Base-by-base conservation (phyloP, 192 early-diverging fungal species). In the Coemansia sp. region DNA sequence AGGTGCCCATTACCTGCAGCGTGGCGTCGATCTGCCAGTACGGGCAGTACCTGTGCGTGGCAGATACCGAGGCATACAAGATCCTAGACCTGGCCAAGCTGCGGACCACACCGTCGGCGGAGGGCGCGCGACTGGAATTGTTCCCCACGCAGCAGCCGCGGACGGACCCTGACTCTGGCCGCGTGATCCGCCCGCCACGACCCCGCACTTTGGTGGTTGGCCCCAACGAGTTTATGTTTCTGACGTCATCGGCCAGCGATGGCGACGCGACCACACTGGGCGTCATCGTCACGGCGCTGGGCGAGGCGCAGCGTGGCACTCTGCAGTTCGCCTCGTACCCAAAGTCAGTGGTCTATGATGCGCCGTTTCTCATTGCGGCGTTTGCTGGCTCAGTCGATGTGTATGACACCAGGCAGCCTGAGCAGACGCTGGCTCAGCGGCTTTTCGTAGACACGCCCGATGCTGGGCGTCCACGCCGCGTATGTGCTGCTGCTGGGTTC, bases 291-390 rank as follows among this genome's bases (percentile, higher is more conserved):
- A 79, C 82, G 13, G 77, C 82, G 12, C 34, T 70, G 66, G 82
- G 82, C 65, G 82, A 85, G 75, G 82, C 82, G 3, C 55, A 60
- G 60, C 82, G 82, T 11, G 82, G 77, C 60, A 85, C 82, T 16
- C 54, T 85, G 47, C 82, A 85, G 77, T 85, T 85, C 46, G 10
- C 82, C 0, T 40, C 82, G 24, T 85, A 79, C 57, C 82, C 82
- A 43, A 68, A 67, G 40, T 67, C 77, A 0, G 55, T 85, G 8
- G 60, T 71, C 11, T 85, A 85, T 75, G 78, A 79, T 36, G 82
- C 76, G 40, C 82, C 82, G 16, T 70, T 71, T 47, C 72, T 74
- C 29, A 43, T 85, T 12, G 77, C 72, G 0, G 63, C 69, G 24
- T 85, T 75, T 70, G 74, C 55, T 61, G 68, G 47, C 7, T 75